A percentile compares a stretch with the other conserved stretches of the same genome.
phyloP scores from a whole-genome alignment of 148 eudicot genomes.

The Cornus florida region DNA sequence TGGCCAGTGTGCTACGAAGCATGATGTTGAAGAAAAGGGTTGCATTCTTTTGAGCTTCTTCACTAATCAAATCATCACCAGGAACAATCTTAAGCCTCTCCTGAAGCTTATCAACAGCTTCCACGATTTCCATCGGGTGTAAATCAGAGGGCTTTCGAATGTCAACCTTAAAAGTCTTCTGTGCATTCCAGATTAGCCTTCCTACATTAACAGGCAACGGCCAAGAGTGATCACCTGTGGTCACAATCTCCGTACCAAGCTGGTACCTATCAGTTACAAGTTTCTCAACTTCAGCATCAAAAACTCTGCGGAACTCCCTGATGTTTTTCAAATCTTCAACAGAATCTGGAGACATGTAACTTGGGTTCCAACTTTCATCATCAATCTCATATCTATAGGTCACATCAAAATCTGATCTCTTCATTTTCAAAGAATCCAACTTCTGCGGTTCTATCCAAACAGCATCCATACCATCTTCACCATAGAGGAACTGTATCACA shows the following conservation, averaged over 20 bases:
- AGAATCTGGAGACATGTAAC: background rate
- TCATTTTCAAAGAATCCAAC: background rate
- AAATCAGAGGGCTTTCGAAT: background rate
- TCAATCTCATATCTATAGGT: background rate
- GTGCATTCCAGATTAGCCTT: background rate
- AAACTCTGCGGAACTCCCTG: background rate
- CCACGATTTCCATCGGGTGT: background rate
- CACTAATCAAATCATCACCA: background rate
- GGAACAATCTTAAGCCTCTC: background rate
- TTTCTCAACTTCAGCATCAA: background rate
- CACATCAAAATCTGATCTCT: background rate
- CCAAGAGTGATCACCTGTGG: background rate
- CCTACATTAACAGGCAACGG: background rate
- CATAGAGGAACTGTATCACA: constrained; percentile 46
- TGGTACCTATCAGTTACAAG: background rate
- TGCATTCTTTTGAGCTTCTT: background rate
- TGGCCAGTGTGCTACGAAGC: background rate
- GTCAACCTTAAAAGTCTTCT: background rate
- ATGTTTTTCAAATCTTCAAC: background rate
- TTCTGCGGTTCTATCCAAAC: background rate
- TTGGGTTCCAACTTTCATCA: background rate
- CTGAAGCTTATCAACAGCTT: background rate
- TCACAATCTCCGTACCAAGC: background rate
- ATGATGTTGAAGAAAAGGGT: background rate
- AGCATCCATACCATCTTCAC: background rate